phyloP scores from a whole-genome alignment of 2,329 filamentous ascomycete genomes.

The Aspergillus terreus region DNA sequence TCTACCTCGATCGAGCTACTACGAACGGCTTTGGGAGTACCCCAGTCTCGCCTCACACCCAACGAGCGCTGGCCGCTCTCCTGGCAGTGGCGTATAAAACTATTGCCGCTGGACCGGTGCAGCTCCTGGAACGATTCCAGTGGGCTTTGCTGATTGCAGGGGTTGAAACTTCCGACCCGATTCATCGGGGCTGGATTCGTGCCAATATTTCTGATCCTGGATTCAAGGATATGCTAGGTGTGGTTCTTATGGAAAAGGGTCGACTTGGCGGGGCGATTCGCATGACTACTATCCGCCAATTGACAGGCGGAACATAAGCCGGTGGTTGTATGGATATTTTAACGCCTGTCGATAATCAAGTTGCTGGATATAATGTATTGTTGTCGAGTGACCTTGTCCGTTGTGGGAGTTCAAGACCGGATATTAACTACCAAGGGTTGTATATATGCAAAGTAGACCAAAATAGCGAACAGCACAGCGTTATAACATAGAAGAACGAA shows the following conservation, averaged over 20 bases:
- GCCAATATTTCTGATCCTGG: constrained; percentile 8
- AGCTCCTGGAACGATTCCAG: constrained; percentile 10
- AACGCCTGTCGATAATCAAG: neutral
- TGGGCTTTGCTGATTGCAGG: constrained; percentile 10
- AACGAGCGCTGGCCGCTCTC: constrained; percentile 1
- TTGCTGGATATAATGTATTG: neutral
- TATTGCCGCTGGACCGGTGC: constrained; percentile 2
- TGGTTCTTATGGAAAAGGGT: neutral
- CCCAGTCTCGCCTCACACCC: neutral
- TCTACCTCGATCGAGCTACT: constrained; percentile 8
- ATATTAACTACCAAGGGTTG: too few species aligned
- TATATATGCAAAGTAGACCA: too few species aligned
- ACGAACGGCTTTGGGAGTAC: constrained; percentile 1
- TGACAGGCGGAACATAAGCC: neutral
- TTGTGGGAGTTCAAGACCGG: too few species aligned
- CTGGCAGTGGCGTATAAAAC: constrained; percentile 5
- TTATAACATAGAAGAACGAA: neutral
- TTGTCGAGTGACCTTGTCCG: too few species aligned
- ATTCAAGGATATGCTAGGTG: neutral
- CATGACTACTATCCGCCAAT: neutral
- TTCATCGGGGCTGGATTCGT: constrained; percentile 7
- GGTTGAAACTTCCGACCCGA: constrained; percentile 7
- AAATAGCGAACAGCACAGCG: neutral
- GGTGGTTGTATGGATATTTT: too few species aligned
- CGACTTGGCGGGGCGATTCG: neutral